Conservation (phyloP, 495 filamentous ascomycete genomes). For the Aspergillus sparsus region DNA sequence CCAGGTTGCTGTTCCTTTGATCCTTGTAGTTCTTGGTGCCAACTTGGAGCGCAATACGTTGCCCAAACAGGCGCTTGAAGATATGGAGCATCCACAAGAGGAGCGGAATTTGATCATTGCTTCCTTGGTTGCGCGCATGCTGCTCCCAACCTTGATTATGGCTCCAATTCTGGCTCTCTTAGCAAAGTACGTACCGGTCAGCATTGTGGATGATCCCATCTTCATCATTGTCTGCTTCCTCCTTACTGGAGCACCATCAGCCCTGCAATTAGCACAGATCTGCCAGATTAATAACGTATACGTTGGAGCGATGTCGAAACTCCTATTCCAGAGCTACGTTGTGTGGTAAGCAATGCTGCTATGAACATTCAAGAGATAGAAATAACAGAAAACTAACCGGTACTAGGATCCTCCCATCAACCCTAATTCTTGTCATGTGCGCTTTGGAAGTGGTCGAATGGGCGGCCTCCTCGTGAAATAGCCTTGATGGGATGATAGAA, state of each 20-base stretch:
- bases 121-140: constrained; percentile 83
- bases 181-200: constrained; percentile 89
- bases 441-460: constrained; percentile 94
- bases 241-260: constrained; percentile 90
- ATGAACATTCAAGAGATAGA: not conserved
- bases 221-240: constrained; percentile 98
- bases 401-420: constrained; percentile 87
- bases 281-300: constrained; percentile 98
- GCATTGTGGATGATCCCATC: constrained; percentile 95
- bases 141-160: constrained; percentile 90
- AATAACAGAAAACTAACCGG: constrained; percentile 30
- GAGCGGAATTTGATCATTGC: constrained; percentile 82
- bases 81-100: constrained; percentile 61
- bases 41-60: constrained; percentile 82
- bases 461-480: constrained; percentile 49
- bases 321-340: constrained; percentile 97
- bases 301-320: constrained; percentile 86
- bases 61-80: constrained; percentile 55
- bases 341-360: constrained; percentile 65
- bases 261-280: constrained; percentile 93
- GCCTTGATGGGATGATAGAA: not conserved
- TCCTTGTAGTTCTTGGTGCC: constrained; percentile 93
- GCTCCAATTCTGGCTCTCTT: constrained; percentile 86
- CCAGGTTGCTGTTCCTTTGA: constrained; percentile 90
- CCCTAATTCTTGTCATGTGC: constrained; percentile 83